Conservation (phyloP, 2,329 filamentous ascomycete genomes). For the Chrysoporthe deuterocubensis region DNA sequence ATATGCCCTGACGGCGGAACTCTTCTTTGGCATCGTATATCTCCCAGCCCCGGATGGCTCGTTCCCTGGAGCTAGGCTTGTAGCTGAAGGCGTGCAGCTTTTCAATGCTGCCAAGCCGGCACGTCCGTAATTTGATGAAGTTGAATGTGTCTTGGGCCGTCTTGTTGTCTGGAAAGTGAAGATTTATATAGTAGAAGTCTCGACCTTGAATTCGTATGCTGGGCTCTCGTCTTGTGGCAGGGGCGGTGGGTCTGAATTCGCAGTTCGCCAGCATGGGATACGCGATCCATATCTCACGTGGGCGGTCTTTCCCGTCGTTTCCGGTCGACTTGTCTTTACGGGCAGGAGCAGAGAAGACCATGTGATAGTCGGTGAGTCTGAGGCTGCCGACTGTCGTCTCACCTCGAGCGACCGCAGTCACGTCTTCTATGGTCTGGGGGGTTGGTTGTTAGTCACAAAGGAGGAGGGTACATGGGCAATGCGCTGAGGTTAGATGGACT, state of each 20-base stretch:
- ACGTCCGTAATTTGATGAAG: constrained; percentile 79
- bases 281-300: constrained; percentile 84
- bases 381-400: constrained; percentile 60
- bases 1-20: constrained; percentile 85
- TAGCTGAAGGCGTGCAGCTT: constrained; percentile 92
- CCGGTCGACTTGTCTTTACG: constrained; percentile 32
- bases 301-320: constrained; percentile 30
- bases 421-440: constrained; percentile 57
- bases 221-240: constrained; percentile 70
- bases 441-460: constrained; percentile 13
- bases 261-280: constrained; percentile 90
- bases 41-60: constrained; percentile 76
- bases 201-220: constrained; percentile 87
- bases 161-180: constrained; percentile 79
- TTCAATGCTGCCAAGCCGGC: constrained; percentile 80
- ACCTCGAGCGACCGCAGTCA: constrained; percentile 64
- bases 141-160: constrained; percentile 86
- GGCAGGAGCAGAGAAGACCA: constrained; percentile 54
- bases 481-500: neutral
- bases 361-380: constrained; percentile 66
- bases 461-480: neutral
- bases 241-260: constrained; percentile 73
- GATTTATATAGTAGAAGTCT: constrained; percentile 92
- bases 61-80: constrained; percentile 61
- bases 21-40: constrained; percentile 86